Conservation (phyloP, 2,329 filamentous ascomycete genomes). For the Penicillium sp. region DNA sequence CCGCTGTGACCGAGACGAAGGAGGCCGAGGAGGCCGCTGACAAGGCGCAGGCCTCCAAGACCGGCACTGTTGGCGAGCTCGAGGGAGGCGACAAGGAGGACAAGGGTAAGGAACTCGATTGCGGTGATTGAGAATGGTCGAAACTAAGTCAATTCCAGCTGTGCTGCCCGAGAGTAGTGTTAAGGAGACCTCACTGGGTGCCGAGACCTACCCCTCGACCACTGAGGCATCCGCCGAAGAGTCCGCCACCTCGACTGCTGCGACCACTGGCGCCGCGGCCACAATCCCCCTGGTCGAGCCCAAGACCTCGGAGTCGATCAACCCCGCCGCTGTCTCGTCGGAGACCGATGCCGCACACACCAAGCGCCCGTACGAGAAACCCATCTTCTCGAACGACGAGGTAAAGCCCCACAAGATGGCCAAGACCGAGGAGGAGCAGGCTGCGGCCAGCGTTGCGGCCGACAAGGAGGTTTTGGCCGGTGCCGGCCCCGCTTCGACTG, state of each 20-base stretch:
- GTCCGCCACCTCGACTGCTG: slow-evolving; percentile 16
- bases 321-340: slow-evolving; percentile 1
- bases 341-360: slow-evolving; percentile 23
- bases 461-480: slow-evolving; percentile 18
- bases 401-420: slow-evolving; percentile 35
- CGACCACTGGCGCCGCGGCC: slow-evolving; percentile 6
- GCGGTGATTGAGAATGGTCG: not conserved
- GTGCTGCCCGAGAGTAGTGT: slow-evolving; percentile 20
- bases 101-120: slow-evolving; percentile 15
- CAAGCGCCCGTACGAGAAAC: slow-evolving; percentile 38
- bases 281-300: slow-evolving; percentile 8
- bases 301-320: slow-evolving; percentile 9
- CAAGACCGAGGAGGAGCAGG: slow-evolving; percentile 31
- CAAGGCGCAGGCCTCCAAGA: slow-evolving; percentile 24
- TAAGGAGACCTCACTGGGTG: slow-evolving; percentile 16
- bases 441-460: slow-evolving; percentile 12
- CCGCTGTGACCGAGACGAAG: slow-evolving; percentile 12
- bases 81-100: slow-evolving; percentile 15
- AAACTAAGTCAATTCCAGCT: slow-evolving; percentile 7
- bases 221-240: slow-evolving; percentile 17
- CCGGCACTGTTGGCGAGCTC: slow-evolving; percentile 15
- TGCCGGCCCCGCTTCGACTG: slow-evolving; percentile 20
- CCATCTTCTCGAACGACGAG: slow-evolving; percentile 29
- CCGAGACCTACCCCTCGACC: slow-evolving; percentile 20
- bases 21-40: slow-evolving; percentile 16